A percentile compares a stretch with the other conserved stretches of the same genome.
These are phyloP conservation scores for Penicillium sp. DNA, from an alignment of 2,329 filamentous ascomycete genomes.

Conservation along the genomic window DNA sequence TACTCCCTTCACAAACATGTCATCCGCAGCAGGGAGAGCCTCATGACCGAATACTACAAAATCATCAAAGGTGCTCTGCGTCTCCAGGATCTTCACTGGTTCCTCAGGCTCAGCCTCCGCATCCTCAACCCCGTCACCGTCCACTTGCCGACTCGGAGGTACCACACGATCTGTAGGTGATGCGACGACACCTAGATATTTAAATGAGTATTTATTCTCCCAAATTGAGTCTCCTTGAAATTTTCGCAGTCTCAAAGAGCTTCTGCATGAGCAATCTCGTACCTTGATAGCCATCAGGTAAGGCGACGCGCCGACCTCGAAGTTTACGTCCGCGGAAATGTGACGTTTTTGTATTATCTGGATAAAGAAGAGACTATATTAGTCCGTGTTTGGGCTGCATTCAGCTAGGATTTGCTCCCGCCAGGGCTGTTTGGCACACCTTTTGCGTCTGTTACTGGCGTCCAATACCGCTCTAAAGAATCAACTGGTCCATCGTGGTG, in stretches of 20 bases:
- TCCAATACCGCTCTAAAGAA: constrained; percentile 68
- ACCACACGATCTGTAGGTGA: constrained; percentile 46
- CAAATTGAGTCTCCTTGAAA: neutral
- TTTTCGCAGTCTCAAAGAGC: neutral
- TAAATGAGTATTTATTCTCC: neutral
- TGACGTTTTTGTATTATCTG: constrained; percentile 48
- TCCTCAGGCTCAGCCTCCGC: constrained; percentile 48
- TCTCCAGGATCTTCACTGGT: constrained; percentile 58
- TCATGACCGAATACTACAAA: constrained; percentile 86
- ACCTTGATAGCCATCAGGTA: constrained; percentile 71
- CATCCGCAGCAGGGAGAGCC: constrained; percentile 59
- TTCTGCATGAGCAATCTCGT: neutral
- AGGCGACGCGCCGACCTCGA: constrained; percentile 61
- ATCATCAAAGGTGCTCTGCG: constrained; percentile 68
- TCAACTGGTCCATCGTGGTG: constrained; percentile 73
- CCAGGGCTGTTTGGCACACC: constrained; percentile 28
- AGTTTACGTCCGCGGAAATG: constrained; percentile 82
- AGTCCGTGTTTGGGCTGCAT: neutral
- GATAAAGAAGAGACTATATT: neutral
- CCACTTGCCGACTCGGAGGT: constrained; percentile 28
- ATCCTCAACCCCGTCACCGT: constrained; percentile 47
- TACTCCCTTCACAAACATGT: constrained; percentile 71
- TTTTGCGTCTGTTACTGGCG: constrained; percentile 52
- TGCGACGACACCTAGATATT: constrained; percentile 57
- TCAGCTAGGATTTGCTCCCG: neutral